Evolutionary conservation across 371 early-diverging fungal species (phyloP).

Genomic region (Mucor lusitanicus): DNA sequence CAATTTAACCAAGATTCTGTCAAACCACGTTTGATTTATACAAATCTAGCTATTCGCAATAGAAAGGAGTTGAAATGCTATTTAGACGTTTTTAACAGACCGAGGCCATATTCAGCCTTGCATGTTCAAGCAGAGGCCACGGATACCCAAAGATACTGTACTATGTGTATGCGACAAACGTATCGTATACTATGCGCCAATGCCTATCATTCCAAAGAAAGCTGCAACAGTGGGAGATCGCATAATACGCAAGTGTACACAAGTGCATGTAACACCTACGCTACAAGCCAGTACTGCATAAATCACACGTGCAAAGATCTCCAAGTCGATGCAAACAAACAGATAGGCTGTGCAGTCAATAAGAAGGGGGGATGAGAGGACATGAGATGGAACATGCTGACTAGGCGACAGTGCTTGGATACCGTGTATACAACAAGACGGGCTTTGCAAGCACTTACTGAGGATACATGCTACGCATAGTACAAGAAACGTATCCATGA

Average conservation of each 20-base stretch:
- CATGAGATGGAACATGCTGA: not conserved
- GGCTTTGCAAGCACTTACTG: not conserved
- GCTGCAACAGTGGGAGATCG: not conserved
- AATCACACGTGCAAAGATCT: not conserved
- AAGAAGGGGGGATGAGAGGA: not conserved
- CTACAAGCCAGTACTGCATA: not conserved
- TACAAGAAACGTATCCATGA: not conserved
- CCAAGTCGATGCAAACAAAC: not conserved
- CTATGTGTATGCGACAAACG: no score
- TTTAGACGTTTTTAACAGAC: not conserved
- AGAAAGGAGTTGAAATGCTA: not conserved
- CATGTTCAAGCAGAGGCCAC: no score
- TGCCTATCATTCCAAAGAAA: not conserved
- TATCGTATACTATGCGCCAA: not conserved
- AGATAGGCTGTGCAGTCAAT: not conserved
- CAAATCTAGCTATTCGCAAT: not conserved
- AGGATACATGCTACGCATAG: not conserved
- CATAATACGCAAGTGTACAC: not conserved
- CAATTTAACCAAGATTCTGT: not conserved
- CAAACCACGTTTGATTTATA: not conserved
- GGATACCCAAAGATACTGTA: not conserved
- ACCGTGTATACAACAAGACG: not conserved
- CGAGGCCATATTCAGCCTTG: not conserved
- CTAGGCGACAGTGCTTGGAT: not conserved
- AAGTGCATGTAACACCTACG: not conserved